phyloP scores from a whole-genome alignment of 371 early-diverging fungal genomes.

The Mucor racemosus region DNA sequence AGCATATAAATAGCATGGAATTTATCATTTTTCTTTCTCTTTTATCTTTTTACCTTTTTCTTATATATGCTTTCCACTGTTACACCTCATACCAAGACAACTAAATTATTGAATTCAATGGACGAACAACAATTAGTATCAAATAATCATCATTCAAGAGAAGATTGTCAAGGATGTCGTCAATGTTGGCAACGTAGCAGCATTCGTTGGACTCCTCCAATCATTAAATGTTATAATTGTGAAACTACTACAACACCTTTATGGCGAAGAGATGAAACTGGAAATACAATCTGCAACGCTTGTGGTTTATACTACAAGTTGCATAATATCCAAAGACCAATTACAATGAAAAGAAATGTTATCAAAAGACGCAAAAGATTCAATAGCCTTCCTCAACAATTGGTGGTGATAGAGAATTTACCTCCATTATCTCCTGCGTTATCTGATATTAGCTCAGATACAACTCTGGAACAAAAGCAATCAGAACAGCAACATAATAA shows the following conservation, averaged over 20 bases:
- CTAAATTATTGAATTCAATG: neutral
- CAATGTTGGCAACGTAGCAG: slow-evolving; percentile 22
- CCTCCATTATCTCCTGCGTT: slow-evolving; percentile 13
- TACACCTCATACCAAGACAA: neutral
- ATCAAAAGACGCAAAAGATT: slow-evolving; percentile 84
- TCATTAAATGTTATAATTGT: slow-evolving; percentile 75
- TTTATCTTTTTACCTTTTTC: neutral
- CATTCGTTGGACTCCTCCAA: slow-evolving; percentile 25
- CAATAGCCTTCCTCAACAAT: slow-evolving; percentile 23
- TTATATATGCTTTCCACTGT: neutral
- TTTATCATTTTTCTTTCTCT: neutral
- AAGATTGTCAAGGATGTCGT: slow-evolving; percentile 23
- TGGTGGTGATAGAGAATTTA: slow-evolving; percentile 4
- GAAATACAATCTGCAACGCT: slow-evolving; percentile 84
- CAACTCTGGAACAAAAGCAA: slow-evolving; percentile 1
- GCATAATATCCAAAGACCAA: slow-evolving; percentile 75
- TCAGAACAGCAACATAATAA: neutral
- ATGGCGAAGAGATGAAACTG: slow-evolving; percentile 85
- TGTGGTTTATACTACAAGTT: slow-evolving; percentile 87
- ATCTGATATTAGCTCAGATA: neutral
- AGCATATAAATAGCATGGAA: neutral
- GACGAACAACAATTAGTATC: neutral
- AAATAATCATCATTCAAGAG: slow-evolving; percentile 2
- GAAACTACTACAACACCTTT: slow-evolving; percentile 83
- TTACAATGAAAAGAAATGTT: slow-evolving; percentile 78